These are phyloP conservation scores for Raphanus raphanistrum DNA, from an alignment of 345 rosid species.

Conservation along the genomic window DNA sequence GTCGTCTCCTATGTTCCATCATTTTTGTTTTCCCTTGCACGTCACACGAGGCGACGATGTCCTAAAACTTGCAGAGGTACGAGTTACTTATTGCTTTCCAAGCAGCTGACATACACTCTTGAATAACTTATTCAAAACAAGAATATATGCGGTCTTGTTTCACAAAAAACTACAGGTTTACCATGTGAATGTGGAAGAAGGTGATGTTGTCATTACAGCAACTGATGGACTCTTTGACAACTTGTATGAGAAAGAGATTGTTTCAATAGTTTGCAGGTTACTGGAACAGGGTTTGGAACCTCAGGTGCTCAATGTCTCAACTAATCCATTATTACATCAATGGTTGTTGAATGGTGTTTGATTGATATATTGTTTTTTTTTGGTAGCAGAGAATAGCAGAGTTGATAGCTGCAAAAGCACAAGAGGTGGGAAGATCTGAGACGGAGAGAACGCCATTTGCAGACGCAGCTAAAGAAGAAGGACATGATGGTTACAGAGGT, in stretches of 20 bases:
- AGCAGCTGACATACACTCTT: conserved; percentile 16
- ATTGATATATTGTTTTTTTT: background rate
- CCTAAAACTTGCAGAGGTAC: conserved; percentile 57
- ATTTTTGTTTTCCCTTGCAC: conserved; percentile 65
- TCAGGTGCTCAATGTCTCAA: conserved; percentile 47
- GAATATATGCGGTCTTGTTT: background rate
- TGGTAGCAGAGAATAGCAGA: conserved; percentile 61
- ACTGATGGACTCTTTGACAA: conserved; percentile 83
- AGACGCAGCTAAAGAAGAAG: conserved; percentile 70
- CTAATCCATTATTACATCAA: background rate
- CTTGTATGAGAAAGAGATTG: conserved; percentile 66
- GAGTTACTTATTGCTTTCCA: background rate
- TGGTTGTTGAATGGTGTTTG: conserved; percentile 6
- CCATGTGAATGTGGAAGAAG: conserved; percentile 54
- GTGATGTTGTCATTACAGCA: conserved; percentile 56
- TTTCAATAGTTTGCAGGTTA: conserved; percentile 46
- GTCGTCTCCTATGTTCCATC: conserved; percentile 65
- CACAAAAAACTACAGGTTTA: conserved; percentile 46
- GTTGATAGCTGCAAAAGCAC: conserved; percentile 54
- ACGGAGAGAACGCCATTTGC: conserved; percentile 60
- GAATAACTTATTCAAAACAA: background rate
- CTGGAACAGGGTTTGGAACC: conserved; percentile 50
- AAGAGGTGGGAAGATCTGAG: conserved; percentile 47
- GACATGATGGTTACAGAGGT: conserved; percentile 56
- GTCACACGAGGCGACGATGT: conserved; percentile 52